Percentiles rank a stretch among this genome's conserved stretches.
Conservation (phyloP, 495 filamentous ascomycete genomes). For the Podospora sp. region DNA sequence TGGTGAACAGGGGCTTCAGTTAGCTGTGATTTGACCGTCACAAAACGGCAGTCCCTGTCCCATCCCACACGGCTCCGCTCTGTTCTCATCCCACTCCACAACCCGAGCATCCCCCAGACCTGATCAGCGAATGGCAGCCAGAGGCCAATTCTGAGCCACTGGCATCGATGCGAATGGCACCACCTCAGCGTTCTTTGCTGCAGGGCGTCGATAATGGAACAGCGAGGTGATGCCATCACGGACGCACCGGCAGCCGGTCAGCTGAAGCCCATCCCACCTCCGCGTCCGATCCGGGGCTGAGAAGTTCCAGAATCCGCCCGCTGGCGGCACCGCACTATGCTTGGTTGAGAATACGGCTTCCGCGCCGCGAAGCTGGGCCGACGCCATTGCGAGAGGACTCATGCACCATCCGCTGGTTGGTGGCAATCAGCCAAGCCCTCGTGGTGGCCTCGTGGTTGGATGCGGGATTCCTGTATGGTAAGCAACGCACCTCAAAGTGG, state of each 20-base stretch:
- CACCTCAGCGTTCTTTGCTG: neutral
- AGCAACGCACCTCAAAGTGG: neutral
- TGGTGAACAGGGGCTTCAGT: slow-evolving; percentile 30
- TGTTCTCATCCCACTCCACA: neutral
- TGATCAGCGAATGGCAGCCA: neutral
- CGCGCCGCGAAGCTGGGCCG: slow-evolving; percentile 4
- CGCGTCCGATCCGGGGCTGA: neutral
- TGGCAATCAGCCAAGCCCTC: neutral
- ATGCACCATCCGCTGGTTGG: neutral
- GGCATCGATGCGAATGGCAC: neutral
- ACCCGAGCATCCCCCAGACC: neutral
- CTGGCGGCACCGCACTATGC: neutral
- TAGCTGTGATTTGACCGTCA: neutral
- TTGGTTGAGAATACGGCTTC: neutral
- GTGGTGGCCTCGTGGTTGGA: neutral
- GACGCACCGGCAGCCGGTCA: neutral
- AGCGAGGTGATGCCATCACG: neutral
- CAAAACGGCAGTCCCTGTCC: neutral
- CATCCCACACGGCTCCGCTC: slow-evolving; percentile 1
- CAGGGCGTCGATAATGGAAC: neutral
- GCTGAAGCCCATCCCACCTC: neutral
- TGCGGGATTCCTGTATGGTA: neutral
- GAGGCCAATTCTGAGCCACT: neutral
- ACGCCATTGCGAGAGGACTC: slow-evolving; percentile 1
- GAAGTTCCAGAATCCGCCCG: no score